Base-by-base conservation (phyloP, 176 grass and related monocot genomes). In the Oropetium thomaeum region DNA sequence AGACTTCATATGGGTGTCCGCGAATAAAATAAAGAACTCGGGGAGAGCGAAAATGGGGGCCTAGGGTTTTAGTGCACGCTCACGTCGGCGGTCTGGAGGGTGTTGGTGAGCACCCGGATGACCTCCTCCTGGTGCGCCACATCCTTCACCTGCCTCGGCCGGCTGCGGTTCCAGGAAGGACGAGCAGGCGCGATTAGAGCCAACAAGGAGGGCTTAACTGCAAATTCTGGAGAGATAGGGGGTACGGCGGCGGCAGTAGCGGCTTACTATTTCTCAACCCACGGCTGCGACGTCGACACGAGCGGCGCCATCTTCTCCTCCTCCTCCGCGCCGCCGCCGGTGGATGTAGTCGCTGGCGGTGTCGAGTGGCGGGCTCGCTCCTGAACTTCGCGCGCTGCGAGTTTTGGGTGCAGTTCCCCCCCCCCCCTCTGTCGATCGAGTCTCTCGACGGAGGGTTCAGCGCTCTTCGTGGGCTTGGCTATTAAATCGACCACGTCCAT, bases 191-290 rank as follows among this genome's bases (percentile, higher is more conserved):
- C 7, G 42, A 45, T 73, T 67, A 77, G 77, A 73, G n/a, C 32
- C 54, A 67, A 20, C 58, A 12, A 74, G 12, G 38, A 49, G 45
- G 80, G 43, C 1, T n/a, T 25, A 22, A 17, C 39, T 42, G 49
- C 68, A 62, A 77, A 82, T 10, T n/a, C 37, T 32, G 25, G 20
- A 29, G 30, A 20, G 10, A 32, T 5, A 35, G 38, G 51, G 55
- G 23, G 29, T 3, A 16, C 11, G 51, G 13, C 27, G 45, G 31
- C 20, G 28, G 61, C 5, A 9, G 7, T 1, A 45, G 23, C 5
- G 72, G 64, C 62, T 83, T 88, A 98, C 91, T 95, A 98, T 92
- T 98, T 98, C 87, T 98, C 96, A 81, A 98, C 96, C 96, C 96
- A 98, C 71, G 91, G 96, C 82, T 95, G 96, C 39, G 96, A 95